Evolutionary conservation across 2,329 filamentous ascomycete species (phyloP).

Genomic region (Exutisphaerella laricina): DNA sequence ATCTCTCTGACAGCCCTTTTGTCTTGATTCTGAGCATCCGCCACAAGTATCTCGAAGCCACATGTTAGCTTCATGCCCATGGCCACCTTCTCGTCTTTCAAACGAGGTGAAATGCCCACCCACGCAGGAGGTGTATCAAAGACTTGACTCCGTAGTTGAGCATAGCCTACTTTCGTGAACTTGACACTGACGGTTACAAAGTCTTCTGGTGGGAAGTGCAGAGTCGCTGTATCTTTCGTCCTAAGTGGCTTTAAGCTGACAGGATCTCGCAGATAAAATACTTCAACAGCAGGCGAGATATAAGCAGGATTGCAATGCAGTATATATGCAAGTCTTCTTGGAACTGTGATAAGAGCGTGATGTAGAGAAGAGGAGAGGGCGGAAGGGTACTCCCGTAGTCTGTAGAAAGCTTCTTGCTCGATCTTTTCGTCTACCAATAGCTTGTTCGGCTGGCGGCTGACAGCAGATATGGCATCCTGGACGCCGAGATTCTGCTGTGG

Average conservation of each 20-base stretch:
- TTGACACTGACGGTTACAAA: slow-evolving; percentile 71
- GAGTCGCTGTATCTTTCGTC: slow-evolving; percentile 46
- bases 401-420: slow-evolving; percentile 85
- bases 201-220: slow-evolving; percentile 69
- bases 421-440: slow-evolving; percentile 68
- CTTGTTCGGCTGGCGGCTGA: slow-evolving; percentile 51
- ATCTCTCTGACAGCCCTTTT: slow-evolving; percentile 68
- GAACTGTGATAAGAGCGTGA: slow-evolving; percentile 65
- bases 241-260: slow-evolving; percentile 65
- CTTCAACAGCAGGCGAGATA: slow-evolving; percentile 78
- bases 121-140: slow-evolving; percentile 62
- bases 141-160: slow-evolving; percentile 80
- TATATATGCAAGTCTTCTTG: slow-evolving; percentile 74
- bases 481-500: slow-evolving; percentile 52
- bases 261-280: slow-evolving; percentile 87
- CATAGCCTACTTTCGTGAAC: slow-evolving; percentile 86
- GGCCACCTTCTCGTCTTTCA: slow-evolving; percentile 46
- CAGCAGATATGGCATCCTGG: slow-evolving; percentile 56
- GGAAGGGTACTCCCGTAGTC: slow-evolving; percentile 73
- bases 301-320: slow-evolving; percentile 69
- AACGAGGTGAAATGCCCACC: slow-evolving; percentile 40
- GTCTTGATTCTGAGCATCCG: slow-evolving; percentile 61
- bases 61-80: slow-evolving; percentile 84
- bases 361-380: slow-evolving; percentile 74
- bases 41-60: slow-evolving; percentile 82